phyloP scores from a whole-genome alignment of 75 land plant species.

The Chamaecyparis obtusa region DNA sequence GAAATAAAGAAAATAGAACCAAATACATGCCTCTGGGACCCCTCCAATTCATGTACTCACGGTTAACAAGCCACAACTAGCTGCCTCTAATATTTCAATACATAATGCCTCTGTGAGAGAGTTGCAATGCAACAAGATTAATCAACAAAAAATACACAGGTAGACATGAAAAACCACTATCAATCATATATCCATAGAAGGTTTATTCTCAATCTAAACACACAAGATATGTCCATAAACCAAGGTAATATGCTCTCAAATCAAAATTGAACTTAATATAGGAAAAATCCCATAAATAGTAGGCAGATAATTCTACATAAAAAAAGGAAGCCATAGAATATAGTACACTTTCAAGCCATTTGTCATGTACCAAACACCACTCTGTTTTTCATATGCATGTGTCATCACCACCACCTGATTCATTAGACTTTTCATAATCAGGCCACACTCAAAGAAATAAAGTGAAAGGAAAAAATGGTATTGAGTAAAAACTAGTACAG shows the following conservation, averaged over 20 bases:
- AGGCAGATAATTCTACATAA: constrained; percentile 88
- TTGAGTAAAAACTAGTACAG: background rate
- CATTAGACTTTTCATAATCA: too few species aligned
- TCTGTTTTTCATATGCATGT: constrained; percentile 84
- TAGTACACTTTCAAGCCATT: constrained; percentile 93
- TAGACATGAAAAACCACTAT: background rate
- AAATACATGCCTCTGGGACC: constrained; percentile 58
- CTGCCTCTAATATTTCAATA: constrained; percentile 41
- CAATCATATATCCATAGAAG: too few species aligned
- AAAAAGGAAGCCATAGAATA: constrained; percentile 84
- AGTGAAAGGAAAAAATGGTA: background rate
- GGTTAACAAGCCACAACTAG: too few species aligned
- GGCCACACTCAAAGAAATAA: too few species aligned
- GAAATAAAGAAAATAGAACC: constrained; percentile 14
- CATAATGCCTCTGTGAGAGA: constrained; percentile 99
- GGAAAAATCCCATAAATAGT: constrained; percentile 92
- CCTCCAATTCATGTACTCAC: too few species aligned
- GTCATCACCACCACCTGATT: too few species aligned
- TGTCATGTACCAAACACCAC: constrained; percentile 95
- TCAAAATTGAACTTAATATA: constrained; percentile 70
- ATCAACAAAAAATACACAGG: background rate
- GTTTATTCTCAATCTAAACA: too few species aligned
- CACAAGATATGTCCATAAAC: constrained; percentile 77
- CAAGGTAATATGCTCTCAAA: constrained; percentile 85
- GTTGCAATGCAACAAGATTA: constrained; percentile 35